phyloP scores from a whole-genome alignment of 352 stramenopile genomes.

The Phytophthora pini region DNA sequence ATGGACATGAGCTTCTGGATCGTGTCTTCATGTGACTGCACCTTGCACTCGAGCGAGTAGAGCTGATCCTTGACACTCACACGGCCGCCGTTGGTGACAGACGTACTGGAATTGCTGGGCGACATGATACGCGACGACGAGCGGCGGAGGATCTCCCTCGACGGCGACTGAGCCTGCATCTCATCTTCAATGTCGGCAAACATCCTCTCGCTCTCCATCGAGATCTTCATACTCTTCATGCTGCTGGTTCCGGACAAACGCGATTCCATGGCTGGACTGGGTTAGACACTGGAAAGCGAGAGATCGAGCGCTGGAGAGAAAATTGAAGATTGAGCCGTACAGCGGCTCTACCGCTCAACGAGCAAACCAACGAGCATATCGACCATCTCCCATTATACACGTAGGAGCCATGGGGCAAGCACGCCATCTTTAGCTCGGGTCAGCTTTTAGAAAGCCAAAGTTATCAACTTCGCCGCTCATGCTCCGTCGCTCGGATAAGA shows the following conservation, averaged over 20 bases:
- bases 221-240: slow-evolving; percentile 88
- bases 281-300: not conserved
- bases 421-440: slow-evolving; percentile 18
- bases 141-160: slow-evolving; percentile 68
- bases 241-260: slow-evolving; percentile 61
- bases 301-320: slow-evolving; percentile 22
- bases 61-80: slow-evolving; percentile 86
- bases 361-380: slow-evolving; percentile 17
- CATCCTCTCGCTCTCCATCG: slow-evolving; percentile 83
- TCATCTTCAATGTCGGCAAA: slow-evolving; percentile 82
- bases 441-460: slow-evolving; percentile 1
- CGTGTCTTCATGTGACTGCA: slow-evolving; percentile 82
- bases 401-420: not conserved
- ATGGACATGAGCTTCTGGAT: slow-evolving; percentile 88
- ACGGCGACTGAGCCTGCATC: slow-evolving; percentile 53
- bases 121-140: slow-evolving; percentile 67
- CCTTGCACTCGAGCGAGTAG: slow-evolving; percentile 79
- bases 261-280: slow-evolving; percentile 55
- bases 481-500: slow-evolving; percentile 14
- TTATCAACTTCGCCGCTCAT: slow-evolving; percentile 10
- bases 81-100: slow-evolving; percentile 37
- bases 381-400: slow-evolving; percentile 5
- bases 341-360: slow-evolving; percentile 20
- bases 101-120: slow-evolving; percentile 55
- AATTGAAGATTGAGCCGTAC: slow-evolving; percentile 34